Base-by-base conservation (phyloP, 1,139 yeast species). In the Pneumocystis wakefieldiae region DNA sequence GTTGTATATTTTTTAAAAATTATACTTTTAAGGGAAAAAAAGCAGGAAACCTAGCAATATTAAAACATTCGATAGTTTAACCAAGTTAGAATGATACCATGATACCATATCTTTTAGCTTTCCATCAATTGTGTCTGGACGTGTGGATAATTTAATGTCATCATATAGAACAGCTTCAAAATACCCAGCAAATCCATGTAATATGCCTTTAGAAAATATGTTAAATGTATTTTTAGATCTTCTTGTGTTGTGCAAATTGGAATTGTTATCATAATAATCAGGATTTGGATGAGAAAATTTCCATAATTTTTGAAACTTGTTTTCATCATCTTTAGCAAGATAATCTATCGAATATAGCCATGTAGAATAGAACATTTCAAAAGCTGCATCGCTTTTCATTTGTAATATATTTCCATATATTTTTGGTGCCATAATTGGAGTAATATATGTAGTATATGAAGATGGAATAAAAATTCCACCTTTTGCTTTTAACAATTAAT, bases 151-250 rank as follows among this genome's bases (percentile, higher is more conserved):
- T 28, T 73, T 74, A 41, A 85, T 76, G 61, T 82, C 83, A 0
- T 80, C 81, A 71, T 83, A 87, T 17, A 90, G 76, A 0, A 74
- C 78, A 0, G 94, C 83, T n/a, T 78, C 78, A 70, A 91, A 90
- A 70, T 77, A 83, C 0, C 96, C 97, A 7, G 84, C 77, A 59
- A 91, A 73, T 0, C 92, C 96, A 71, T 88, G 91, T 7, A 87
- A 72, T 14, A 78, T 79, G 1, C 83, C 79, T 64, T 80, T 78
- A 61, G 77, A 73, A 10, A 77, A 73, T 7, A 78, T 71, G 37
- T 73, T 71, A 66, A 79, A 80, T 10, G 75, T 70, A 64, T 73
- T 68, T 67, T 74, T 69, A 66, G 73, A 64, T 64, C 71, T 66
- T 32, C 76, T 70, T 62, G 66, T 73, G 71, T 73, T 70, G 67